Base-by-base conservation (phyloP, 2,329 filamentous ascomycete species). In the Eutypella sp. region DNA sequence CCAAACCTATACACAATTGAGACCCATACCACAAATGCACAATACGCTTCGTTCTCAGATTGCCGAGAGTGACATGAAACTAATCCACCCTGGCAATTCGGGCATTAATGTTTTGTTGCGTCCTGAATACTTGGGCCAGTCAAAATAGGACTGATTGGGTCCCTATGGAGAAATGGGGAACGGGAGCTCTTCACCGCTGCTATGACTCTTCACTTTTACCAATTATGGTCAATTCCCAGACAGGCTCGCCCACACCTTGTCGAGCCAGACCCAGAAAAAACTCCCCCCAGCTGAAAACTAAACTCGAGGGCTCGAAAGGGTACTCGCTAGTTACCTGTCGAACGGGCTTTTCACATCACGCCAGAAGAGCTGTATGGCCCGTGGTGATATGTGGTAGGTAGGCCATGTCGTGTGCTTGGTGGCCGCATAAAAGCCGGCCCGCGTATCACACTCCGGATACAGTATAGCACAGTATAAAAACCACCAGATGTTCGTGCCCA, bases 341-440 rank as follows among this genome's bases (percentile, higher is more conserved):
- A 41, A 51, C 47, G 47, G 47, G 48, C n/a, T n/a, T 49, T 49
- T 51, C 52, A 54, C 51, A 59, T 61, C 50, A 51, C 49, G 52
- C 53, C 56, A 51, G 51, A 57, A 55, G 45, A 47, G 50, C n/a
- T 48, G 57, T 57, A 53, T 55, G 50, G 58, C 56, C 46, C 13
- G 36, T 39, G 11, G 13, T n/a, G n/a, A n/a, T n/a, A n/a, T n/a
- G n/a, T n/a, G n/a, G n/a, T n/a, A n/a, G n/a, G n/a, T n/a, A n/a
- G n/a, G n/a, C n/a, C 51, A 52, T 52, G 52, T 47, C 48, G 57
- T 50, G 55, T 55, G 56, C 57, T 49, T 49, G 51, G 42, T 56
- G 59, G 59, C 52, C 58, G 56, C 55, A 55, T 57, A 49, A 59
- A 57, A 59, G 56, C 56, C 59, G 58, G 54, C 59, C 55, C 59